Evolutionary conservation across 2,329 filamentous ascomycete genomes (phyloP).

Genomic region (Diaporthe vexans): DNA sequence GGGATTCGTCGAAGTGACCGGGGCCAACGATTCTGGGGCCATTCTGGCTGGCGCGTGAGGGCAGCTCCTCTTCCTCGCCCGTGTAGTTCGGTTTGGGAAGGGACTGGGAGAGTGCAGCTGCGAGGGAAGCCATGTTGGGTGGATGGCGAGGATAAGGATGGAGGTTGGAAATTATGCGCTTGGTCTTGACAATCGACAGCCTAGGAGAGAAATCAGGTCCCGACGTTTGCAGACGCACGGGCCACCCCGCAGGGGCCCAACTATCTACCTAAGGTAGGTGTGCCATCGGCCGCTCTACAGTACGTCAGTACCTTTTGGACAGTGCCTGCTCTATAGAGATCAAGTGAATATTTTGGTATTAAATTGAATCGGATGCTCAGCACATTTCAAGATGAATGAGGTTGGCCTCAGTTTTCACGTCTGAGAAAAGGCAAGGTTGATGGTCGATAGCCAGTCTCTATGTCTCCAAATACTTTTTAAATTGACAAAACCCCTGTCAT

Average conservation of each 20-base stretch:
- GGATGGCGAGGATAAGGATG: constrained; percentile 16
- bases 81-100: constrained; percentile 93
- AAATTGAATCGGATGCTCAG: neutral
- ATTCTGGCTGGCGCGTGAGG: constrained; percentile 78
- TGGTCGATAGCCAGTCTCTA: neutral
- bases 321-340: neutral
- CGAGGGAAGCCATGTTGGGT: constrained; percentile 73
- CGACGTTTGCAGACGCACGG: constrained; percentile 39
- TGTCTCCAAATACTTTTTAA: neutral
- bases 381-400: neutral
- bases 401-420: neutral
- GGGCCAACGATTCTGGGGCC: constrained; percentile 87
- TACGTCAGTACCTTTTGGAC: neutral
- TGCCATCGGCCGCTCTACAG: neutral
- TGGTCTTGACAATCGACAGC: neutral
- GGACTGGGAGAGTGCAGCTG: constrained; percentile 80
- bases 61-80: constrained; percentile 87
- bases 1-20: constrained; percentile 84
- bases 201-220: constrained; percentile 17
- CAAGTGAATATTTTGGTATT: neutral
- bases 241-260: constrained; percentile 8
- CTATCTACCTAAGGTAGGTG: too few relatives aligned
- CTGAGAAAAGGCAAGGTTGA: neutral
- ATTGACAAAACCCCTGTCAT: neutral
- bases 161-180: constrained; percentile 20